Base-by-base conservation (phyloP, 2,329 filamentous ascomycete species). In the Penicillium verrucosum region DNA sequence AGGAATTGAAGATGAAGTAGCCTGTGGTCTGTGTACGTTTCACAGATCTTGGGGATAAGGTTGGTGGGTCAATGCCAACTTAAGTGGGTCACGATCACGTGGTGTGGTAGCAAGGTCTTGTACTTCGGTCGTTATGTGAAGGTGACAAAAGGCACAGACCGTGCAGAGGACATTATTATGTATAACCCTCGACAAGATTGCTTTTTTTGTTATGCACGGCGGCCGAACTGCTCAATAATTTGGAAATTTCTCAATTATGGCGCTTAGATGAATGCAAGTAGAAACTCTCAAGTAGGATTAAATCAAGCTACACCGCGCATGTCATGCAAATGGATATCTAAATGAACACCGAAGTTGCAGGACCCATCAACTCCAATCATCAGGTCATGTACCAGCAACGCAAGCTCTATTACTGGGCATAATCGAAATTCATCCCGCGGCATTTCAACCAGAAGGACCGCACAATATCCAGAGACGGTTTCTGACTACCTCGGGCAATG, bases 381-480 rank as follows among this genome's bases (percentile, higher is more conserved):
- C 48, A 51, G 36, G 23, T 34, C 41, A 30, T 48, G 29, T 58
- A 54, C 50, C 37, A 51, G 38, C 36, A 38, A 32, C 42, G 29
- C 47, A 32, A 51, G 42, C 58, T 56, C 65, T 34, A 46, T 52
- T n/a, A 72, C 34, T 69, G 64, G 46, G 68, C 63, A 65, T 77
- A 77, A 51, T 73, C 73, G 62, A 76, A 77, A 8, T 70, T 70
- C 52, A 71, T 68, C 2, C 77, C 77, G 23, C 75, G 72, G 59
- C 76, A 78, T 53, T 73, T 72, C 23, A 78, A 59, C 77, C 77
- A 79, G 55, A 78, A 78, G 2, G 72, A 62, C 30, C 71, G 73
- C 18, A 75, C 72, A 55, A 77, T 57, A 36, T 75, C 69, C 50
- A 70, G 66, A 5, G 77, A 78, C 34, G 70, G 70, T 44, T 71